Percentiles rank a stretch among this genome's conserved stretches.
These are phyloP conservation scores for Scenedesmus sp. DNA, from an alignment of 163 green algal genomes.

Conservation along the genomic window DNA sequence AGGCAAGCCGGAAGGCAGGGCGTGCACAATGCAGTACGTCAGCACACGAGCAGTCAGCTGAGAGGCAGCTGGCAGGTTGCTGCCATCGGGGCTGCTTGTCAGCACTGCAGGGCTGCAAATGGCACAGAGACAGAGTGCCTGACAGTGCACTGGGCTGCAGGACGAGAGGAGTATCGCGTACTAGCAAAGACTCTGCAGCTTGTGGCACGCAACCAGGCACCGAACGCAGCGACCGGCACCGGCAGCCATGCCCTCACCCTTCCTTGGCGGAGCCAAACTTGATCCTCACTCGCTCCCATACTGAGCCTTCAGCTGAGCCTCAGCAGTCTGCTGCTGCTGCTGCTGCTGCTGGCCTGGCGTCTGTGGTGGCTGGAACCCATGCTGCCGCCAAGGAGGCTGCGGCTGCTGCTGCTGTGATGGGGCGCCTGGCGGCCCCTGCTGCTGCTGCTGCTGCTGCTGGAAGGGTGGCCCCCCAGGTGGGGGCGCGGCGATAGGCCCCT, in stretches of 20 bases:
- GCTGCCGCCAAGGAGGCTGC: background rate
- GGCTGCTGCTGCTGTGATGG: slow-evolving; percentile 12
- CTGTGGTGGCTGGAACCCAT: background rate
- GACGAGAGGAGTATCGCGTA: background rate
- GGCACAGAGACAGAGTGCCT: too few species aligned
- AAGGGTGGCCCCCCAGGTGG: background rate
- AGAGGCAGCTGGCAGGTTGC: too few species aligned
- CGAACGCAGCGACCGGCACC: background rate
- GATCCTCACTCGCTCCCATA: slow-evolving; percentile 22
- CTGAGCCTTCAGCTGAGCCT: background rate
- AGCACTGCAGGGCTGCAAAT: too few species aligned
- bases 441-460: slow-evolving; percentile 24
- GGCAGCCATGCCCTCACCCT: background rate
- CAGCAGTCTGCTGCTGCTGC: background rate
- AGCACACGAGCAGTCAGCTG: too few species aligned
- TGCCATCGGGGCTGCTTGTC: too few species aligned
- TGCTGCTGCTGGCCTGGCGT: background rate
- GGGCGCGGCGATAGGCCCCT: background rate
- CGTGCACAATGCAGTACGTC: background rate
- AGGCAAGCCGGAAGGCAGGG: background rate
- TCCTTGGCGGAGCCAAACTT: background rate
- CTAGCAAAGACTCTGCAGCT: background rate
- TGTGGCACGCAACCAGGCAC: background rate
- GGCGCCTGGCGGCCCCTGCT: background rate
- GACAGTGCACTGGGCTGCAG: too few species aligned